phyloP scores from a whole-genome alignment of 208 protist genomes.

The Leishmania turanica region DNA sequence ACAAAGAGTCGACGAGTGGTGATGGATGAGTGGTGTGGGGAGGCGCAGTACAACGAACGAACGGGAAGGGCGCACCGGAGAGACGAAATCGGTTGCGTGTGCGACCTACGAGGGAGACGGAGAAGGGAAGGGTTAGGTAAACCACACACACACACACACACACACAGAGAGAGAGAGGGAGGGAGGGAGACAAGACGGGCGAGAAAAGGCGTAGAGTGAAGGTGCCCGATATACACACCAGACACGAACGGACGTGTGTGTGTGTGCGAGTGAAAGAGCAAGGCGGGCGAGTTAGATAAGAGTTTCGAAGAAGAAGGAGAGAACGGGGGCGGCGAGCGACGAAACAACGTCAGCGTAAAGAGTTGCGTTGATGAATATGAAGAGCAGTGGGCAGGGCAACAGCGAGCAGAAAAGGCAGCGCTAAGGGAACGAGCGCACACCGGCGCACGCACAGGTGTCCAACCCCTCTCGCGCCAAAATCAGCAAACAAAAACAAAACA shows the following conservation, averaged over 20 bases:
- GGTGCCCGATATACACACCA: background rate
- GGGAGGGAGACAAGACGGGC: background rate
- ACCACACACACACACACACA: too few species aligned
- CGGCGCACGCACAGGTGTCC: background rate
- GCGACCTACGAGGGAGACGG: too few species aligned
- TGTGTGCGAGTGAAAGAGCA: background rate
- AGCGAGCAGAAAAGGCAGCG: background rate
- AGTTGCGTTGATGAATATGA: background rate
- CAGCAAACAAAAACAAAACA: background rate
- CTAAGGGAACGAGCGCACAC: background rate
- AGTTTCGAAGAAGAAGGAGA: background rate
- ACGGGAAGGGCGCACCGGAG: too few species aligned
- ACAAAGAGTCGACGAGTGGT: too few species aligned
- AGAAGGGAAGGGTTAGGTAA: too few species aligned
- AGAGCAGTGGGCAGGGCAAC: background rate
- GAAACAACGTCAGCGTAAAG: background rate
- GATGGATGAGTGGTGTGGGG: too few species aligned
- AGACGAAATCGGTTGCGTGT: too few species aligned
- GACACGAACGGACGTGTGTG: background rate
- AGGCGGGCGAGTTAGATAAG: background rate
- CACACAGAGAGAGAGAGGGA: too few species aligned
- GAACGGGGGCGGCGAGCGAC: background rate
- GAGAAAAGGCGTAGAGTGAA: background rate
- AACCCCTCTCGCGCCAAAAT: background rate
- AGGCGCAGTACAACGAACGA: too few species aligned